Percentiles rank a stretch among this genome's conserved stretches.
phyloP scores from a whole-genome alignment of 331 rosid genomes.

The Prunus yedoensis region DNA sequence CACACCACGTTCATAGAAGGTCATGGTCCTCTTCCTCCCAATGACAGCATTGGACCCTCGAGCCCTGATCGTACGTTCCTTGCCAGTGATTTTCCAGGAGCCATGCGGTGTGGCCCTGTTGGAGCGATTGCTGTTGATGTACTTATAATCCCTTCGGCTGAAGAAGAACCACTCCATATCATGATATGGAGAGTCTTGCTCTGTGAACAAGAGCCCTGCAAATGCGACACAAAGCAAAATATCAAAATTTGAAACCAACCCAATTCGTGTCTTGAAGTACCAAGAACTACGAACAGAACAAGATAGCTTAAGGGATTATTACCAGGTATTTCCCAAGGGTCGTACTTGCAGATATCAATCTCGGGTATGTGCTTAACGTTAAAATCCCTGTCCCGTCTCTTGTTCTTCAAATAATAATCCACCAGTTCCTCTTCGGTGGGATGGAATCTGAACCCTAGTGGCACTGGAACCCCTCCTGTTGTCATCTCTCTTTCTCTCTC shows the following conservation, averaged over 20 bases:
- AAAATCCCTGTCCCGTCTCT: not conserved
- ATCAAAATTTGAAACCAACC: no score
- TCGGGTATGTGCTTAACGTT: constrained; percentile 22
- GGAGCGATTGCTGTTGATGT: constrained; percentile 23
- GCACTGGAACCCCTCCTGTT: not conserved
- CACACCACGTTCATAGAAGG: constrained; percentile 35
- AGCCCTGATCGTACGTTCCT: constrained; percentile 19
- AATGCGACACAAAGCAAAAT: no score
- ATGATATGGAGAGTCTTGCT: not conserved
- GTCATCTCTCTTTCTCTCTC: not conserved
- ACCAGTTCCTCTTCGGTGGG: constrained; percentile 56
- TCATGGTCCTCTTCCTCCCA: constrained; percentile 57
- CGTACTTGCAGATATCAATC: constrained; percentile 40
- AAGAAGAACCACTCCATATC: constrained; percentile 49
- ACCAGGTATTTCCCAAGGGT: constrained; percentile 51
- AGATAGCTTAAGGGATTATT: not conserved
- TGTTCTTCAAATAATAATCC: constrained; percentile 23
- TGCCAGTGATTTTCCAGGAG: constrained; percentile 57
- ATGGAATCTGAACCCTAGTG: constrained; percentile 46
- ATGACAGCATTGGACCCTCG: constrained; percentile 27
- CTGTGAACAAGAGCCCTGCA: no score
- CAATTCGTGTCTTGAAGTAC: not conserved
- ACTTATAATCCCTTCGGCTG: constrained; percentile 32
- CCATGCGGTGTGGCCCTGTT: constrained; percentile 48
- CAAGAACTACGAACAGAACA: not conserved